These are phyloP conservation scores for Papiliotrema fonsecae DNA, from an alignment of 1,284 basidiomycete species.

Conservation along the genomic window DNA sequence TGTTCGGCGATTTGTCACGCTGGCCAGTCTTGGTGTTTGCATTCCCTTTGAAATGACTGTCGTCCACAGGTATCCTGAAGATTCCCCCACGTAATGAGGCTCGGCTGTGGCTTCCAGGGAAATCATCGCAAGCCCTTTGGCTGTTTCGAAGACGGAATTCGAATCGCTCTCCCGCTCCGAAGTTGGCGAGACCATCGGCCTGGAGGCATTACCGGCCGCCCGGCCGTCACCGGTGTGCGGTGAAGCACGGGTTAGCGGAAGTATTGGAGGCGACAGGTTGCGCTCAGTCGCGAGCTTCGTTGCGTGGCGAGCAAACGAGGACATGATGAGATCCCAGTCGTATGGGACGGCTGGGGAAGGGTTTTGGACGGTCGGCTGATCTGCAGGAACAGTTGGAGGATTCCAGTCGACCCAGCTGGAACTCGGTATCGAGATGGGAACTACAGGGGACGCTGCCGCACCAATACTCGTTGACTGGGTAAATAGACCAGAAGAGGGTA, in stretches of 20 bases:
- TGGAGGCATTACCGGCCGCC: background rate
- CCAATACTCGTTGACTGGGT: no score
- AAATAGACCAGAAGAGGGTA: background rate
- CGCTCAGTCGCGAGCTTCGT: background rate
- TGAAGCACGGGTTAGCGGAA: background rate
- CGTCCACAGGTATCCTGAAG: conserved; percentile 18
- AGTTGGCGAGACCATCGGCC: background rate
- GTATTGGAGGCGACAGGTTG: background rate
- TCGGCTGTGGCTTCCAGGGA: conserved; percentile 23
- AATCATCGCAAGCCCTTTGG: conserved; percentile 23
- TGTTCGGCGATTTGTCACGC: background rate
- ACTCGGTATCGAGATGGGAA: background rate
- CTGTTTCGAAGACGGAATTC: conserved; percentile 6
- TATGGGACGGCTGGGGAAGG: background rate
- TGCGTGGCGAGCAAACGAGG: background rate
- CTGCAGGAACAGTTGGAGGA: background rate
- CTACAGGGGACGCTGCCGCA: no score
- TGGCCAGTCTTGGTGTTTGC: background rate
- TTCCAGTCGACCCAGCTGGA: background rate
- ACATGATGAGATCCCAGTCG: background rate
- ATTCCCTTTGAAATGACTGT: conserved; percentile 14
- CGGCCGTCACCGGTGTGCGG: background rate
- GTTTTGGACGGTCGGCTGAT: background rate
- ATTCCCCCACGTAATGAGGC: conserved; percentile 24
- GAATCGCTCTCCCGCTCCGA: conserved; percentile 5